Conservation (phyloP, 495 filamentous ascomycete species). For the Penicillium antarcticum region DNA sequence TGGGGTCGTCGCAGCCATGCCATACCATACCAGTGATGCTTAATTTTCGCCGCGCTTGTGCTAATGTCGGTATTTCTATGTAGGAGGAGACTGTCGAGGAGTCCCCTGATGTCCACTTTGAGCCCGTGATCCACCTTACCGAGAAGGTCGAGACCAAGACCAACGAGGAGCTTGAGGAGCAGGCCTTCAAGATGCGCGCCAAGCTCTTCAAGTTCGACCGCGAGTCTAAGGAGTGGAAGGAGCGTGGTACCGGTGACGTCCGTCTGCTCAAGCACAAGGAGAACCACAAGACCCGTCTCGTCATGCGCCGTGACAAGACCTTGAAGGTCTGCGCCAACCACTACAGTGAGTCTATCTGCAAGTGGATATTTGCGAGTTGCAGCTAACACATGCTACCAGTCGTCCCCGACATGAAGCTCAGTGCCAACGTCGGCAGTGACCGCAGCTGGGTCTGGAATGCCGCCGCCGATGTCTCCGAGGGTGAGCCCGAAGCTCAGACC, state of each 20-base stretch:
- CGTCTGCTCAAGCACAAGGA: conserved; percentile 96
- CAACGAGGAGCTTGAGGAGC: conserved; percentile 97
- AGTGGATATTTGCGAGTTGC: neutral
- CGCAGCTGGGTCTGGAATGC: conserved; percentile 99
- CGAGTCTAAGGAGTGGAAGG: conserved; percentile 94
- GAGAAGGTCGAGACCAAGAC: conserved; percentile 97
- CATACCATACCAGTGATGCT: neutral
- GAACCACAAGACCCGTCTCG: conserved; percentile 93
- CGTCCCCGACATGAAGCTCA: conserved; percentile 98
- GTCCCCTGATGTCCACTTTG: conserved; percentile 91
- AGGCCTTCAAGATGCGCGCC: conserved; percentile 98
- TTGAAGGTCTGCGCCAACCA: conserved; percentile 99
- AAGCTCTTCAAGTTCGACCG: conserved; percentile 98
- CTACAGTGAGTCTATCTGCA: conserved; percentile 71
- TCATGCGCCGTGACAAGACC: conserved; percentile 99
- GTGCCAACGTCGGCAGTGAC: conserved; percentile 94
- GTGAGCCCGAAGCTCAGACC: conserved; percentile 93
- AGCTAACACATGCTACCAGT: conserved; percentile 52
- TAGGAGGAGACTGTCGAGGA: conserved; percentile 65
- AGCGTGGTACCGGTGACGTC: conserved; percentile 96
- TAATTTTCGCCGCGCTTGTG: neutral
- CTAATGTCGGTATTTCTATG: conserved; percentile 3
- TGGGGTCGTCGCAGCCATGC: conserved; percentile 5
- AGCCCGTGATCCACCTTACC: conserved; percentile 90
- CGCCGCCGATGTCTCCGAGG: conserved; percentile 95